Percentiles rank a stretch among this genome's conserved stretches.
These are phyloP conservation scores for Cercospora sp. DNA, from an alignment of 2,329 filamentous ascomycete species.

Conservation along the genomic window DNA sequence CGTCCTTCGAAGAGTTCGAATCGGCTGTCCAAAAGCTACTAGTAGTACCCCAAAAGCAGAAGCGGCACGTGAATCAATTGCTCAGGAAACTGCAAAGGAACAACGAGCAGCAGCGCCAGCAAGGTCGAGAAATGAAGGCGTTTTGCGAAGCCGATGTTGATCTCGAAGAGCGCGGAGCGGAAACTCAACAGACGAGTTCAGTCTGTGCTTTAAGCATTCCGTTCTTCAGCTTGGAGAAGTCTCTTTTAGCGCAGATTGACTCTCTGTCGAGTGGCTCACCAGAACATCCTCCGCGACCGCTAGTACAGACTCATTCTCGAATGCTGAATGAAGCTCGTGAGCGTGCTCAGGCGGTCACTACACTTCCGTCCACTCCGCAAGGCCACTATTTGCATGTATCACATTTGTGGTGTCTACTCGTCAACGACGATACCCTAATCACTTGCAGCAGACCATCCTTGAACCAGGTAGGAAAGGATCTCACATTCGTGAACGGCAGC, in stretches of 20 bases:
- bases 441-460: constrained; percentile 19
- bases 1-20: constrained; percentile 22
- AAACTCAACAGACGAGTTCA: constrained; percentile 12
- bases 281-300: constrained; percentile 16
- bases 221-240: constrained; percentile 13
- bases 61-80: constrained; percentile 14
- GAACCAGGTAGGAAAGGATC: constrained; percentile 1
- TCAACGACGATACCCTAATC: constrained; percentile 19
- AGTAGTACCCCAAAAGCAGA: background rate
- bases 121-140: constrained; percentile 22
- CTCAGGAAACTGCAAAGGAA: constrained; percentile 17
- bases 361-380: constrained; percentile 3
- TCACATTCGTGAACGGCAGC: background rate
- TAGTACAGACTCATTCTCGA: constrained; percentile 16
- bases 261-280: constrained; percentile 6
- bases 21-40: constrained; percentile 1
- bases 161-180: constrained; percentile 5
- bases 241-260: background rate
- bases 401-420: constrained; percentile 19
- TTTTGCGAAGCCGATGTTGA: constrained; percentile 18
- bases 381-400: constrained; percentile 17
- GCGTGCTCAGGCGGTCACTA: constrained; percentile 12
- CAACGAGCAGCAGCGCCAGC: constrained; percentile 23
- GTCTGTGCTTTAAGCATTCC: constrained; percentile 20
- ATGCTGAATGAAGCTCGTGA: constrained; percentile 15